Evolutionary conservation across 805 yeast genomes (phyloP).

Genomic region (Pichia gijzeniarum): DNA sequence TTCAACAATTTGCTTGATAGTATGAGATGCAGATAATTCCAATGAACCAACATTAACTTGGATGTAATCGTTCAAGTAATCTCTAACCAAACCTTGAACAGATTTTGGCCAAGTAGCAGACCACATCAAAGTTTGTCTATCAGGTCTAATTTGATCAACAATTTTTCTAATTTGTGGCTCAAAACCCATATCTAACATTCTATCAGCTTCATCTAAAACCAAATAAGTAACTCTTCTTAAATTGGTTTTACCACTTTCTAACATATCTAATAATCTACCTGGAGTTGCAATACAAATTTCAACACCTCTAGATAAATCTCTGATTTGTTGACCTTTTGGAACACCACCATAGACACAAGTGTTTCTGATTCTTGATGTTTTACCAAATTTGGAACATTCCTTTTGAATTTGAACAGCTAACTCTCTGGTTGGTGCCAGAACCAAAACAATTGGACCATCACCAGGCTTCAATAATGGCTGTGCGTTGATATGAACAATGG

Average conservation of each 20-base stretch:
- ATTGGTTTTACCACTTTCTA: constrained; percentile 91
- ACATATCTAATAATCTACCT: constrained; percentile 97
- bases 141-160: constrained; percentile 94
- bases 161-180: constrained; percentile 99
- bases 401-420: constrained; percentile 95
- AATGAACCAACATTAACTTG: constrained; percentile 96
- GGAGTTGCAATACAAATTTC: constrained; percentile 98
- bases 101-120: constrained; percentile 99
- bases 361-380: constrained; percentile 88
- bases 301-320: constrained; percentile 91
- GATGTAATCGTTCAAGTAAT: constrained; percentile 85
- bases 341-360: constrained; percentile 99
- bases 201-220: constrained; percentile 98
- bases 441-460: constrained; percentile 95
- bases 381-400: constrained; percentile 93
- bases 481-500: constrained; percentile 96
- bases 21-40: constrained; percentile 95
- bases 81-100: constrained; percentile 88
- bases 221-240: constrained; percentile 93
- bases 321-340: constrained; percentile 94
- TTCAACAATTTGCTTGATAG: constrained; percentile 88
- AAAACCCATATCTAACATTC: constrained; percentile 99
- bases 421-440: constrained; percentile 98
- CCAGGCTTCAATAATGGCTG: constrained; percentile 91
- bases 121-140: constrained; percentile 99